Conservation (phyloP, 2,329 filamentous ascomycete species). For the Scytalidium lignicola region DNA sequence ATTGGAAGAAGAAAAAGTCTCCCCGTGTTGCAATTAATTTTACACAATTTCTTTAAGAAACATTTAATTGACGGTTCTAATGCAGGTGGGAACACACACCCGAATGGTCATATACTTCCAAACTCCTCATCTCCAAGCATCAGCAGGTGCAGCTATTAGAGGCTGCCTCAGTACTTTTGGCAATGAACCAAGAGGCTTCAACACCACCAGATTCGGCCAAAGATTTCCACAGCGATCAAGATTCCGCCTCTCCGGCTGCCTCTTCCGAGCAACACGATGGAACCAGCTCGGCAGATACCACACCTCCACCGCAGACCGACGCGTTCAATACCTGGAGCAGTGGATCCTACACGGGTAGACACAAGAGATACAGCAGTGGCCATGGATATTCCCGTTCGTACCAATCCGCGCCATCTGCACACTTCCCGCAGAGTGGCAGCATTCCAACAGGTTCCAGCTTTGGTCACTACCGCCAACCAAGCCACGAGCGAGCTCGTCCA, state of each 20-base stretch:
- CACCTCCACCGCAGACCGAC: conserved; percentile 70
- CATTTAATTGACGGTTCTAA: conserved; percentile 29
- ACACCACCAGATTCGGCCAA: conserved; percentile 62
- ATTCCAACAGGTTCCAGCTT: conserved; percentile 44
- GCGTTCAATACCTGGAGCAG: conserved; percentile 46
- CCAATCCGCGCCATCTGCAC: conserved; percentile 60
- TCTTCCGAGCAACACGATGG: conserved; percentile 74
- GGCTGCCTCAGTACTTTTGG: conserved; percentile 90
- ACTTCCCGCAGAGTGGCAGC: conserved; percentile 44
- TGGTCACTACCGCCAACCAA: conserved; percentile 59
- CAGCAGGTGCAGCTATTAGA: conserved; percentile 98
- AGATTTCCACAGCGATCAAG: conserved; percentile 71
- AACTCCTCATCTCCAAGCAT: conserved; percentile 97
- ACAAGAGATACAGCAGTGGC: conserved; percentile 56
- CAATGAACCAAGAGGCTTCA: conserved; percentile 68
- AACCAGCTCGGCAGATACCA: conserved; percentile 85
- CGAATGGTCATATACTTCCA: conserved; percentile 95
- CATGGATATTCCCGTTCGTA: conserved; percentile 70
- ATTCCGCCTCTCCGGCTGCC: conserved; percentile 74
- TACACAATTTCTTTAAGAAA: conserved; percentile 8
- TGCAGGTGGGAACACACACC: conserved; percentile 98
- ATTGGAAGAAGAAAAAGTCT: conserved; percentile 5
- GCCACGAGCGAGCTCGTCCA: conserved; percentile 65
- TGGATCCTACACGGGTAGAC: conserved; percentile 30
- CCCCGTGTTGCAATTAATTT: conserved; percentile 17